Conservation (phyloP, 306 rosid species). For the Prunus dulcis region DNA sequence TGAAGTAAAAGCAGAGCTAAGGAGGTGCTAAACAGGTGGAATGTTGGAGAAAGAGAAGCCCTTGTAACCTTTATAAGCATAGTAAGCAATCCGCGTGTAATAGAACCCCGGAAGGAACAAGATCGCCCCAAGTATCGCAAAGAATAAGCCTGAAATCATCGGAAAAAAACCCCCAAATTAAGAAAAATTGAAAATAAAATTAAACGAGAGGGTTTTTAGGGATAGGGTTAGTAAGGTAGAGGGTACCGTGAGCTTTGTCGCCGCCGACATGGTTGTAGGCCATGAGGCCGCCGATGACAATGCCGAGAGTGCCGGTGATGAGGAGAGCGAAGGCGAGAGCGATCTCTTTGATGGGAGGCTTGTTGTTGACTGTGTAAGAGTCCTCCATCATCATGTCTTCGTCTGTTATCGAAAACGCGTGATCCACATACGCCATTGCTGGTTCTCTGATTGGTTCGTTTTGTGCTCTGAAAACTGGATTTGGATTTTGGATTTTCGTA, state of each 20-base stretch:
- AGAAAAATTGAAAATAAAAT: neutral
- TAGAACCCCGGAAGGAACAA: conserved; percentile 96
- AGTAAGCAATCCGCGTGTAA: conserved; percentile 96
- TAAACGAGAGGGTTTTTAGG: neutral
- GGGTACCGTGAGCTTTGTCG: conserved; percentile 84
- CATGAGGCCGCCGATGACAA: conserved; percentile 77
- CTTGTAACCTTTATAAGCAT: conserved; percentile 94
- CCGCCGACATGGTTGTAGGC: conserved; percentile 86
- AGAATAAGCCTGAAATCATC: conserved; percentile 66
- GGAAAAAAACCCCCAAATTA: neutral
- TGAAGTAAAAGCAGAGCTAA: neutral
- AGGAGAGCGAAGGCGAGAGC: conserved; percentile 89
- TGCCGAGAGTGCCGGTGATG: conserved; percentile 71
- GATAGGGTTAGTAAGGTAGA: neutral
- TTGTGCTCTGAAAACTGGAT: neutral
- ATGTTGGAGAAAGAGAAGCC: conserved; percentile 98
- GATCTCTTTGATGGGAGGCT: conserved; percentile 89
- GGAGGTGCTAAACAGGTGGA: conserved; percentile 63
- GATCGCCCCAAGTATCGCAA: conserved; percentile 73
- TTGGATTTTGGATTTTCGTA: neutral
- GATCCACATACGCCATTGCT: conserved; percentile 86
- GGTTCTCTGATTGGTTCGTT: neutral
- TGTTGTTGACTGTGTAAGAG: conserved; percentile 74
- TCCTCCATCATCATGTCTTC: conserved; percentile 89
- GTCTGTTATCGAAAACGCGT: conserved; percentile 90